Base-by-base conservation (phyloP, 1,284 basidiomycete species). In the Pseudozyma sp. region DNA sequence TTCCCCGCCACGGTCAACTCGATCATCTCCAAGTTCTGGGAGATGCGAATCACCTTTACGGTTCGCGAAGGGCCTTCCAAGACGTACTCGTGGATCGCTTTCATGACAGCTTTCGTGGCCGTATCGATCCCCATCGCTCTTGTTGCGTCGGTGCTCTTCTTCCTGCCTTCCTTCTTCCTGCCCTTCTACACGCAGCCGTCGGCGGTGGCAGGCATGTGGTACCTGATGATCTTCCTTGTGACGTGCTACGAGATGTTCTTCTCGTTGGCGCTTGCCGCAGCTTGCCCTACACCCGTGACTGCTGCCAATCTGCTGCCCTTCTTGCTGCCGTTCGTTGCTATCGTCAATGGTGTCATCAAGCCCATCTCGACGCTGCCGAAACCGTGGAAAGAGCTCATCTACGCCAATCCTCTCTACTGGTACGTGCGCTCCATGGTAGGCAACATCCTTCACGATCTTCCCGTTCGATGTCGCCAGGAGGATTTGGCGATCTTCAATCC, bases 331-430 rank as follows among this genome's bases (percentile, higher is more conserved):
- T 80, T 83, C 43, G 68, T 85, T 54, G 80, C 85, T 35, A 81
- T 87, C 49, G 86, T 77, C 64, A 79, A 79, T 46, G 81, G 81
- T 47, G 79, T 83, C 61, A 79, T 83, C 39, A 73, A 80, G 39
- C 81, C 81, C 8, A 74, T 73, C 13, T 10, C 63, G 9, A 56
- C 61, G 47, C 68, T 83, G 39, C 78, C 78, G 9, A 52, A 52
- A 13, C 80, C 77, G 16, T 83, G 76, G 79, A 50, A 50, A 0
- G 77, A 67, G 29, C 61, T 82, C 51, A 79, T 75, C 64, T 77
- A 66, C 19, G 50, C 73, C 47, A 80, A 78, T 46, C 81, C 81
- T 2, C 62, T 82, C 37, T 71, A 76, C 42, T 80, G 77, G 65
- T 81, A 81, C 57, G 64, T 83, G 31, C 63, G 76, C 10, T 80